These are phyloP conservation scores for Lyophyllum shimeji DNA, from an alignment of 768 basidiomycete species.

Conservation along the genomic window DNA sequence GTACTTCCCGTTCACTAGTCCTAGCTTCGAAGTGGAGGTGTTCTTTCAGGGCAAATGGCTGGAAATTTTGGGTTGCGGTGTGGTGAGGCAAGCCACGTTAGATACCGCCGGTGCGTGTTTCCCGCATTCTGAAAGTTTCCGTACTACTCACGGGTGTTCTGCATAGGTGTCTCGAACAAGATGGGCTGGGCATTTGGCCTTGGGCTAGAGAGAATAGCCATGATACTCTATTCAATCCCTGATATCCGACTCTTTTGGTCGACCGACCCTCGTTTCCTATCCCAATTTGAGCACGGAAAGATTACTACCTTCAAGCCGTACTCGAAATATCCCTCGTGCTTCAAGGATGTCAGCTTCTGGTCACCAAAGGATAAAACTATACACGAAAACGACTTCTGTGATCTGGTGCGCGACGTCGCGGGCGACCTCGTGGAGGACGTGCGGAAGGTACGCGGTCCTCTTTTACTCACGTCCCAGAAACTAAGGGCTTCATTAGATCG, in stretches of 20 bases:
- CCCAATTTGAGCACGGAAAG: conserved; percentile 77
- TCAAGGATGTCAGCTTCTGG: conserved; percentile 98
- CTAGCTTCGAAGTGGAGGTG: conserved; percentile 98
- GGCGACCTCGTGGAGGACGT: conserved; percentile 94
- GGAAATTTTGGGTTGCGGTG: conserved; percentile 93
- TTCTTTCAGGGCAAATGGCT: conserved; percentile 96
- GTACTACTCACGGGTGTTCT: conserved; percentile 6
- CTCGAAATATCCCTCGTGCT: conserved; percentile 89
- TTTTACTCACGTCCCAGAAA: neutral
- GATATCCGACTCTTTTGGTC: conserved; percentile 99
- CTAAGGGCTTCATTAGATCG: conserved; percentile 59
- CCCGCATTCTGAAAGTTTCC: conserved; percentile 19
- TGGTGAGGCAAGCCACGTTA: conserved; percentile 86
- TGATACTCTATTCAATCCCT: conserved; percentile 95
- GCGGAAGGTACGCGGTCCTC: conserved; percentile 57
- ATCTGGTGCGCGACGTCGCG: conserved; percentile 88
- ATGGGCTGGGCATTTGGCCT: conserved; percentile 98
- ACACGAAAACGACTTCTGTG: conserved; percentile 97
- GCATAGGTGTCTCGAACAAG: conserved; percentile 71
- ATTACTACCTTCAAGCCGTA: conserved; percentile 88
- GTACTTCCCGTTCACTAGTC: conserved; percentile 96
- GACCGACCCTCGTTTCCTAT: conserved; percentile 78
- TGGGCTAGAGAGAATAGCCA: conserved; percentile 94
- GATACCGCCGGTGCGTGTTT: conserved; percentile 74
- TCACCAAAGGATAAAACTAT: conserved; percentile 50